These are phyloP conservation scores for Jimgerdemannia lactiflua DNA, from an alignment of 192 early-diverging fungal species.

Conservation along the genomic window DNA sequence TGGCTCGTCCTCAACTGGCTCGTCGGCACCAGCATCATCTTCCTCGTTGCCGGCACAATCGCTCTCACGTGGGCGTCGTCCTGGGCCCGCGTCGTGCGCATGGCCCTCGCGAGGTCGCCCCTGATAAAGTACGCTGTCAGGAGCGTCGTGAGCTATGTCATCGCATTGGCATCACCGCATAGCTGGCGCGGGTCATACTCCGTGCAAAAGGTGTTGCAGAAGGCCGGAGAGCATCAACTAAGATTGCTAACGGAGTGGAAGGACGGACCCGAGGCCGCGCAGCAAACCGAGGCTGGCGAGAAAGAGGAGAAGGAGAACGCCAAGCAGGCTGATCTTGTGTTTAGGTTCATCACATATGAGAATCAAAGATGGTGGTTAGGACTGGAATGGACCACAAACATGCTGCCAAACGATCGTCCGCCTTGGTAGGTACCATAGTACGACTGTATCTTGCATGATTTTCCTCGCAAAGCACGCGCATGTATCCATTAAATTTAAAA, in stretches of 20 bases:
- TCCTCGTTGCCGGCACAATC: background rate
- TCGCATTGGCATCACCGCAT: background rate
- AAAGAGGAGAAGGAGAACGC: background rate
- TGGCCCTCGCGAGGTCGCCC: background rate
- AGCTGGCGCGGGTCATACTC: background rate
- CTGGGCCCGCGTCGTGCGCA: background rate
- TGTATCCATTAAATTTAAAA: no score
- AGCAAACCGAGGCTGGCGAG: background rate
- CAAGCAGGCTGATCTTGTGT: slow-evolving; percentile 25
- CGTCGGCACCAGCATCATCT: background rate
- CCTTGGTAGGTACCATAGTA: slow-evolving; percentile 32
- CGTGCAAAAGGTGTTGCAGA: background rate
- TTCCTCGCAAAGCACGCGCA: no score
- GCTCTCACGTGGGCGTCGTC: background rate
- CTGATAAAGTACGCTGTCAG: background rate
- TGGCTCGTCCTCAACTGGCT: background rate
- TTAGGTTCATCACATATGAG: slow-evolving; percentile 45
- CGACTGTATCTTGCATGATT: no score
- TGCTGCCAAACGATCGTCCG: slow-evolving; percentile 46
- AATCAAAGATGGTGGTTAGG: slow-evolving; percentile 55
- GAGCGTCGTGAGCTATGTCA: background rate
- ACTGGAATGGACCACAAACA: slow-evolving; percentile 45
- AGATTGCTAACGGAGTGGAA: background rate
- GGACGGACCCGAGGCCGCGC: background rate
- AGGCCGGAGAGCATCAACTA: background rate